Percentiles rank a stretch among this genome's conserved stretches.
phyloP scores from a whole-genome alignment of 2,329 filamentous ascomycete genomes.

The Fusarium redolens region DNA sequence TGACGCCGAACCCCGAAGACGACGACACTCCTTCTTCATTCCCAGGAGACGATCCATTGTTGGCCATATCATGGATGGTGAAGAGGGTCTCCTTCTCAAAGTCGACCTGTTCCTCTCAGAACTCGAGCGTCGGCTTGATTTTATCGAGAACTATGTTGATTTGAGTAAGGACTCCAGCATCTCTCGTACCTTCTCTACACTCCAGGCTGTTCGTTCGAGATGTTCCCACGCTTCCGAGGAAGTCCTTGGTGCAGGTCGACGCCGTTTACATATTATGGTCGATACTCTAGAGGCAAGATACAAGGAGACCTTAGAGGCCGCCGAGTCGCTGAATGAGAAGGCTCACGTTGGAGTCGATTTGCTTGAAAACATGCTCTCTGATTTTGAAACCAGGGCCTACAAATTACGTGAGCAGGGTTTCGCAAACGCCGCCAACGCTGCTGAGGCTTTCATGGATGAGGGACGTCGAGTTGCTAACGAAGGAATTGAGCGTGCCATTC shows the following conservation, averaged over 20 bases:
- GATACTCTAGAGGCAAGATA: constrained; percentile 92
- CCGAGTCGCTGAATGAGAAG: constrained; percentile 91
- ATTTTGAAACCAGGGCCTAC: constrained; percentile 85
- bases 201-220: constrained; percentile 86
- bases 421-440: constrained; percentile 72
- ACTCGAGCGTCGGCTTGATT: constrained; percentile 86
- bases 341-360: constrained; percentile 87
- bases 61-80: constrained; percentile 70
- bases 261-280: constrained; percentile 87
- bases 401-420: constrained; percentile 83
- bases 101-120: constrained; percentile 87
- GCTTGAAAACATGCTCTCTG: constrained; percentile 85
- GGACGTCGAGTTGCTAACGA: constrained; percentile 85
- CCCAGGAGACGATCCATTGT: constrained; percentile 70
- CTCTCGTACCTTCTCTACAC: constrained; percentile 83
- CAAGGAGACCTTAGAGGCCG: constrained; percentile 84
- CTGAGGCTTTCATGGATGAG: constrained; percentile 78
- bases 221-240: constrained; percentile 93
- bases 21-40: constrained; percentile 68
- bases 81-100: constrained; percentile 71
- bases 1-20: constrained; percentile 49
- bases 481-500: constrained; percentile 79
- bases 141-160: constrained; percentile 89
- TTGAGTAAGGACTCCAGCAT: constrained; percentile 85
- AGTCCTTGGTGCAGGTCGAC: constrained; percentile 85